Percentiles rank a stretch among this genome's conserved stretches.
Evolutionary conservation across 768 basidiomycete genomes (phyloP).

Genomic region (Auricularia sp.): DNA sequence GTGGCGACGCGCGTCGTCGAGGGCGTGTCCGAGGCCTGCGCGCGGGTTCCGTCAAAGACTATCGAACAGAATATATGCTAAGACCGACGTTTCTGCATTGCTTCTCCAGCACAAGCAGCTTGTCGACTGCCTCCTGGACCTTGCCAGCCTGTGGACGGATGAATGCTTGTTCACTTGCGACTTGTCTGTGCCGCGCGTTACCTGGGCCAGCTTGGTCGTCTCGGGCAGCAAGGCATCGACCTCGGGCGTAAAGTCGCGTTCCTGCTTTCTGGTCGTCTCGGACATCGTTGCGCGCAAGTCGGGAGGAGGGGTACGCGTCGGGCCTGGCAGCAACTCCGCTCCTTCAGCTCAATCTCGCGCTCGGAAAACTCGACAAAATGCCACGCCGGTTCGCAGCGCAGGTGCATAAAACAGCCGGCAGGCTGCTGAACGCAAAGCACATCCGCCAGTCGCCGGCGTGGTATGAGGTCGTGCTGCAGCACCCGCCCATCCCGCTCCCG

Average conservation of each 20-base stretch:
- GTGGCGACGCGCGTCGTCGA: constrained; percentile 87
- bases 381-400: constrained; percentile 74
- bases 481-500: constrained; percentile 83
- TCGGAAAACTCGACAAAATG: constrained; percentile 29
- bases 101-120: constrained; percentile 82
- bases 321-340: not conserved
- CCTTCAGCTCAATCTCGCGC: not conserved
- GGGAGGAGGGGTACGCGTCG: not conserved
- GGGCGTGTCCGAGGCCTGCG: constrained; percentile 78
- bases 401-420: constrained; percentile 79
- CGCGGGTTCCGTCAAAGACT: not conserved
- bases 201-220: constrained; percentile 59
- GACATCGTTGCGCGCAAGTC: not conserved
- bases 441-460: constrained; percentile 63
- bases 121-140: constrained; percentile 81
- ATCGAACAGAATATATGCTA: not conserved
- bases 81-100: constrained; percentile 82
- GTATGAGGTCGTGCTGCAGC: constrained; percentile 74
- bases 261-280: constrained; percentile 66
- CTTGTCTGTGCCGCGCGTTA: constrained; percentile 23
- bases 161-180: constrained; percentile 3
- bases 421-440: constrained; percentile 59
- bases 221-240: constrained; percentile 68
- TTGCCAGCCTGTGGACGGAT: constrained; percentile 52
- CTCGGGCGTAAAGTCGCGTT: constrained; percentile 78